A percentile compares a stretch with the other conserved stretches of the same genome.
These are phyloP conservation scores for Fusarium tjaetaba DNA, from an alignment of 2,329 filamentous ascomycete genomes.

Conservation along the genomic window DNA sequence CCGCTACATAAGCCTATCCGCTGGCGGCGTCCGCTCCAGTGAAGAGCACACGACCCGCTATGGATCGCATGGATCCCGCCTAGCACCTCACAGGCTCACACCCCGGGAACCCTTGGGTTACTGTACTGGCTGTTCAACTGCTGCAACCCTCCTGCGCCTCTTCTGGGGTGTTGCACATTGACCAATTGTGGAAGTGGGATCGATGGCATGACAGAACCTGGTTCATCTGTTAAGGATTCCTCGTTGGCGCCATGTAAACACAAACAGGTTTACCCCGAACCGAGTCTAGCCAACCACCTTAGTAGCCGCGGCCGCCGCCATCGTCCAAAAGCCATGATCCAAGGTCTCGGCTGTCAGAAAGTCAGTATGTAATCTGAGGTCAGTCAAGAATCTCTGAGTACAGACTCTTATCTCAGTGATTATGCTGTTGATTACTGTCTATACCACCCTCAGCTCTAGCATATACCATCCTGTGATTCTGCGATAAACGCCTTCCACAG, in stretches of 20 bases:
- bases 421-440: background rate
- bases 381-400: background rate
- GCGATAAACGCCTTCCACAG: background rate
- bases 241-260: background rate
- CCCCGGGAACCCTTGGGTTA: constrained; percentile 19
- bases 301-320: constrained; percentile 30
- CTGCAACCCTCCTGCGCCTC: constrained; percentile 41
- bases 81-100: constrained; percentile 17
- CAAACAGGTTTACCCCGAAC: constrained; percentile 28
- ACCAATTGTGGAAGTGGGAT: constrained; percentile 32
- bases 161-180: constrained; percentile 15
- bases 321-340: constrained; percentile 24
- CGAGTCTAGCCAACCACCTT: constrained; percentile 24
- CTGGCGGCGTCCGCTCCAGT: constrained; percentile 38
- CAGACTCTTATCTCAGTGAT: background rate
- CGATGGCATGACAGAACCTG: background rate
- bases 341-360: constrained; percentile 3
- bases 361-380: background rate
- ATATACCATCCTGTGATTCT: background rate
- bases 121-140: constrained; percentile 3
- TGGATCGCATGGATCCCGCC: background rate
- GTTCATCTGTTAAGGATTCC: constrained; percentile 18
- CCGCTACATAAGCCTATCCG: constrained; percentile 41
- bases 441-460: background rate
- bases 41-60: constrained; percentile 26